Percentiles rank a stretch among this genome's conserved stretches.
Evolutionary conservation across 2,329 filamentous ascomycete genomes (phyloP).

Genomic region (Plectosphaerella cucumerina): DNA sequence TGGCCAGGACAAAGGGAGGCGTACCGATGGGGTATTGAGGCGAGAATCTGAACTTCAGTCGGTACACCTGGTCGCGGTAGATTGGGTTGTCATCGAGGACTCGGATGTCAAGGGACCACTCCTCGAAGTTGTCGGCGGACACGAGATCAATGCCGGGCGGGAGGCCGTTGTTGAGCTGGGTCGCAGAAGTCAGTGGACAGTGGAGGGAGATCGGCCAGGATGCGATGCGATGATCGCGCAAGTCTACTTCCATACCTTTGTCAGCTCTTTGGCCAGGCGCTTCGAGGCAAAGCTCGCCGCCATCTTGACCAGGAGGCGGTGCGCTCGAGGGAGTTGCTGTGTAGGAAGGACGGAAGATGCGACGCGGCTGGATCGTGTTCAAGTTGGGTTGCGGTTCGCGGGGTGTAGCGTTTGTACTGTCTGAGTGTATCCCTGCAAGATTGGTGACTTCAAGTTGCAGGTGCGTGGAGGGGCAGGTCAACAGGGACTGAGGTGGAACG

Average conservation of each 20-base stretch:
- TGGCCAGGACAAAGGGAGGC: slow-evolving; percentile 7
- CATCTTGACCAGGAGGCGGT: slow-evolving; percentile 20
- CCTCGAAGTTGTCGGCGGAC: slow-evolving; percentile 74
- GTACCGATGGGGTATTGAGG: slow-evolving; percentile 85
- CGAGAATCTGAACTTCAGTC: slow-evolving; percentile 83
- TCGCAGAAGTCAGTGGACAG: slow-evolving; percentile 1
- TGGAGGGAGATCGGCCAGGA: slow-evolving; percentile 1
- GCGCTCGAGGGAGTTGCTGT: not conserved
- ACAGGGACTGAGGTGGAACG: too few relatives aligned
- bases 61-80: slow-evolving; percentile 74
- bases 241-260: slow-evolving; percentile 38
- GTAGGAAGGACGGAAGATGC: not conserved
- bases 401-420: not conserved
- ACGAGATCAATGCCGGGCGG: slow-evolving; percentile 74
- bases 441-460: not conserved
- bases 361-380: not conserved
- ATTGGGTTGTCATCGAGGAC: slow-evolving; percentile 89
- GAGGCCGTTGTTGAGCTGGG: slow-evolving; percentile 37
- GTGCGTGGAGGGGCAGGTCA: not conserved
- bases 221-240: not conserved
- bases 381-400: not conserved
- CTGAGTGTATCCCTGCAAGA: not conserved
- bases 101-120: slow-evolving; percentile 89
- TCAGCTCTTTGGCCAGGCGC: slow-evolving; percentile 55
- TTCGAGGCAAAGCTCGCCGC: slow-evolving; percentile 48